Evolutionary conservation across 1,284 basidiomycete genomes (phyloP).

Genomic region (Microbotryum saponariae): DNA sequence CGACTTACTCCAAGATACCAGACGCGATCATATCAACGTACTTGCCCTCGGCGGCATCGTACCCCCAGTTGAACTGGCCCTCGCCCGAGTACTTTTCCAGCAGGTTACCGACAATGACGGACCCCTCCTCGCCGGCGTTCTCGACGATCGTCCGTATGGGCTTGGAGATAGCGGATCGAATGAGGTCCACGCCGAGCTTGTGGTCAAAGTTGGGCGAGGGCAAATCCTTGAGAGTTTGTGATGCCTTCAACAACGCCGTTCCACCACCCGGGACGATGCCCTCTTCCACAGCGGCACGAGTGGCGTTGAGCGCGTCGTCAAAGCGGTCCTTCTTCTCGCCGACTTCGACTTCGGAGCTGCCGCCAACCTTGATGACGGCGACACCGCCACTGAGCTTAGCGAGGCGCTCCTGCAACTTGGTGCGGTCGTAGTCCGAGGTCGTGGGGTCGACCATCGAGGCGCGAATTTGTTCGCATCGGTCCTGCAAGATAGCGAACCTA

Average conservation of each 20-base stretch:
- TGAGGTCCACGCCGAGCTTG: constrained; percentile 89
- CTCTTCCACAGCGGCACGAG: constrained; percentile 94
- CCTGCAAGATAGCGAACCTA: constrained; percentile 52
- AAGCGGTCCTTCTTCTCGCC: constrained; percentile 99
- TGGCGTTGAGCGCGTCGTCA: constrained; percentile 86
- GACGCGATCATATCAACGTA: constrained; percentile 90
- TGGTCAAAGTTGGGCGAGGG: constrained; percentile 92
- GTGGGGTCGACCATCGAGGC: constrained; percentile 70
- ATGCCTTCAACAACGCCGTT: constrained; percentile 63
- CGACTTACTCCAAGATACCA: constrained; percentile 64
- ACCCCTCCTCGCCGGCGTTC: constrained; percentile 92
- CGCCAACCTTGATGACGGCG: constrained; percentile 96
- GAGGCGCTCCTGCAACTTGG: constrained; percentile 92
- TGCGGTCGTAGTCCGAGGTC: constrained; percentile 88
- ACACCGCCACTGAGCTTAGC: constrained; percentile 95
- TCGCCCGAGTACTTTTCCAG: constrained; percentile 55
- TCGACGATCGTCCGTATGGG: constrained; percentile 75
- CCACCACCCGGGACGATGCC: constrained; percentile 96
- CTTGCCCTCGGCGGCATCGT: constrained; percentile 83
- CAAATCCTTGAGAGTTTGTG: constrained; percentile 67
- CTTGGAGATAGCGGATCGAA: constrained; percentile 74
- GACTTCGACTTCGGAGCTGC: constrained; percentile 88
- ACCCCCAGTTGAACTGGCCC: constrained; percentile 69
- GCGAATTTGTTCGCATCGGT: constrained; percentile 91
- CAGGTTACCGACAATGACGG: constrained; percentile 83